A percentile compares a stretch with the other conserved stretches of the same genome.
Conservation (phyloP, 768 basidiomycete genomes). For the Lyophyllum atratum region DNA sequence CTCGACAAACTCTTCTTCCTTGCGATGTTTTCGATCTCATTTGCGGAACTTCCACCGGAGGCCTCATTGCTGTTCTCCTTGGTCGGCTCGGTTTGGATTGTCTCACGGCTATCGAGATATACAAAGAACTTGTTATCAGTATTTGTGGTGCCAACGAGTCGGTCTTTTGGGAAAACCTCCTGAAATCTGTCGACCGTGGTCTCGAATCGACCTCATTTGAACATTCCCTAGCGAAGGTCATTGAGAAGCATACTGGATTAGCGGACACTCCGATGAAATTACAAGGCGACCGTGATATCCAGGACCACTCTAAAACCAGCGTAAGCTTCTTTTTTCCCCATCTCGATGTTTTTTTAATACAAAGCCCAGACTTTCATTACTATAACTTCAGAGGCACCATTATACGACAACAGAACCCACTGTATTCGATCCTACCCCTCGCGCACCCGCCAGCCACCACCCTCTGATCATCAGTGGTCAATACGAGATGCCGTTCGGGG, state of each 20-base stretch:
- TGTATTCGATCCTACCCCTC: conserved; percentile 24
- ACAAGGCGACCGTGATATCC: conserved; percentile 2
- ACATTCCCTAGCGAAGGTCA: background rate
- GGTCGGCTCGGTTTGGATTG: conserved; percentile 29
- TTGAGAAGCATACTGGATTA: conserved; percentile 6
- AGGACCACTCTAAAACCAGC: conserved; percentile 8
- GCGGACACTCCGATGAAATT: background rate
- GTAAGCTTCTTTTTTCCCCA: background rate
- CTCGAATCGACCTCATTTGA: conserved; percentile 13
- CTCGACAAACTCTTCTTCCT: conserved; percentile 21
- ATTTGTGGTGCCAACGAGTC: conserved; percentile 18
- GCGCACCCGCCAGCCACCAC: conserved; percentile 2
- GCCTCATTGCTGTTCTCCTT: conserved; percentile 26
- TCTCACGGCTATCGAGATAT: conserved; percentile 23
- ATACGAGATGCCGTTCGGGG: conserved; percentile 22
- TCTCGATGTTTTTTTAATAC: background rate
- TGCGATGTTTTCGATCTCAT: conserved; percentile 31
- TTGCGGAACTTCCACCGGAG: conserved; percentile 30
- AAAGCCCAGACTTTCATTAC: conserved; percentile 22
- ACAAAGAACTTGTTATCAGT: conserved; percentile 15
- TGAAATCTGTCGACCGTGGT: conserved; percentile 1
- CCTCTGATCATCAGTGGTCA: conserved; percentile 21
- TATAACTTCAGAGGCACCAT: conserved; percentile 21
- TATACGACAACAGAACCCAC: conserved; percentile 21
- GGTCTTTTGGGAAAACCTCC: conserved; percentile 16